These are phyloP conservation scores for Elaphomyces granulatus DNA, from an alignment of 495 filamentous ascomycete species.

Conservation along the genomic window DNA sequence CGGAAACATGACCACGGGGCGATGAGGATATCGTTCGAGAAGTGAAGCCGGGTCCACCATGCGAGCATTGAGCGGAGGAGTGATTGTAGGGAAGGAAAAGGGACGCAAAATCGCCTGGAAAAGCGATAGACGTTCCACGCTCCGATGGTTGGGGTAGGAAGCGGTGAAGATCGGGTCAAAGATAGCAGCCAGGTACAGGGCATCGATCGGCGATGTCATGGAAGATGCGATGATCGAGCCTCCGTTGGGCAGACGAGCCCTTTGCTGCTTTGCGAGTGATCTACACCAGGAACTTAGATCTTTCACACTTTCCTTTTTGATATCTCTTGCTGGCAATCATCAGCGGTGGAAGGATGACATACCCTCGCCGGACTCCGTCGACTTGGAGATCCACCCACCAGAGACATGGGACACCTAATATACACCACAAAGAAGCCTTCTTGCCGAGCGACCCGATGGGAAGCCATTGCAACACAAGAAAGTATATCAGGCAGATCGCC, in stretches of 20 bases:
- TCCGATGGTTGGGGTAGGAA: conserved; percentile 55
- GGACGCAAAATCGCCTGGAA: conserved; percentile 58
- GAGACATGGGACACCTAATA: conserved; percentile 73
- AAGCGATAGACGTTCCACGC: conserved; percentile 63
- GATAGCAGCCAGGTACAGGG: conserved; percentile 88
- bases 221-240: conserved; percentile 74
- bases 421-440: conserved; percentile 74
- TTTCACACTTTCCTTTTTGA: too few species aligned
- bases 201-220: conserved; percentile 84
- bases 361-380: conserved; percentile 86
- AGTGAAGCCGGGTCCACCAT: conserved; percentile 50
- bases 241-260: conserved; percentile 57
- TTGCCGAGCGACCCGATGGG: conserved; percentile 65
- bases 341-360: conserved; percentile 8
- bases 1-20: conserved; percentile 73
- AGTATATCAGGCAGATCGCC: conserved; percentile 51
- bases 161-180: conserved; percentile 91
- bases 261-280: conserved; percentile 43
- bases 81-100: conserved; percentile 42
- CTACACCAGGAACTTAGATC: conserved; percentile 19
- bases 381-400: conserved; percentile 98
- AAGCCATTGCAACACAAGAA: conserved; percentile 69
- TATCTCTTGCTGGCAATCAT: neutral
- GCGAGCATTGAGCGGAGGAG: conserved; percentile 30
- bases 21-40: conserved; percentile 48